Evolutionary conservation across 176 grass and related monocot species (phyloP), one percentile per base, ranked within the genome.

Genomic region (Cenchrus purpureus): DNA sequence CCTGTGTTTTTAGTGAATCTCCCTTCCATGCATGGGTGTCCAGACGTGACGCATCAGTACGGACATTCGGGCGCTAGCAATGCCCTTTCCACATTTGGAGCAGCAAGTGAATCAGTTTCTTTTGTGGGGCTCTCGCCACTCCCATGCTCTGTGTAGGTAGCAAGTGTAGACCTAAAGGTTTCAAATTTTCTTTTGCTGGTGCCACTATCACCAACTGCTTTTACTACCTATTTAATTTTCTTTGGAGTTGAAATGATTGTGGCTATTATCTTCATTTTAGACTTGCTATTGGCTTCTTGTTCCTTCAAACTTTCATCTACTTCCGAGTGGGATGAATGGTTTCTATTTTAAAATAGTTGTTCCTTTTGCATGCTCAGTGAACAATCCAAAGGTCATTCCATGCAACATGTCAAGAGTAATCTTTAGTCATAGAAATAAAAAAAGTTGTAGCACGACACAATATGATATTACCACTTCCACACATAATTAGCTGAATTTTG

Each of bases 151-250:
- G 64, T 9, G 17, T 68, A 45, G 53, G 61, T 25, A 80, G 12
- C 46, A 78, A 50, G 8, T 78, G 67, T 15, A 73, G 50, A 10
- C 17, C 9, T 78, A 6, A 32, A 56, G 28, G 51, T 43, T 86
- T 78, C 79, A 68, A 19, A 65, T 82, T 77, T 91, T 53, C 85
- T 71, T 87, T 84, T 87, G 74, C 51, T 66, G 25, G 61, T 77
- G 13, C 46, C 32, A 76, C 49, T 84, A 50, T 76, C 56, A 52
- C 29, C 28, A 59, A 16, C 28, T 83, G 12, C 40, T 69, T 86
- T 72, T 55, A 62, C 82, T 51, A 48, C 14, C 59, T 29, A 40
- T 64, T 82, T 83, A 56, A 28, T 83, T 73, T 89, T 67, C 68
- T 55, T 91, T 70, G 77, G 74, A 53, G 52, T 59, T 44, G 77